These are phyloP conservation scores for Nannochloropsis oceanica DNA, from an alignment of 108 stramenopile species.

Conservation along the genomic window DNA sequence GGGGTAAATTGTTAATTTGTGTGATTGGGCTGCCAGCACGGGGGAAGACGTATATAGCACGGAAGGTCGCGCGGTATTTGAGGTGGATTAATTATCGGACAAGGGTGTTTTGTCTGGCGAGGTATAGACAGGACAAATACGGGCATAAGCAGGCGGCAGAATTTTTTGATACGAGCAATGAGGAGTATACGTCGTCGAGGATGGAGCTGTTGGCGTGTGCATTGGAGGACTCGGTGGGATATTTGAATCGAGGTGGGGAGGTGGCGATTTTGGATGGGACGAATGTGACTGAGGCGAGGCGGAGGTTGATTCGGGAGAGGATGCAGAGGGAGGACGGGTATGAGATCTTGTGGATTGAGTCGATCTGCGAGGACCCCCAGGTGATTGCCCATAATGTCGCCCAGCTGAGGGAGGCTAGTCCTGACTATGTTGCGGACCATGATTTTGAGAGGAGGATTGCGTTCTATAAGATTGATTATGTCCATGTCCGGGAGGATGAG, in stretches of 20 bases:
- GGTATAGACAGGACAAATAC: slow-evolving; percentile 23
- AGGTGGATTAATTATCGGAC: slow-evolving; percentile 39
- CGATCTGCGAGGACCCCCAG: slow-evolving; percentile 60
- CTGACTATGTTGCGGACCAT: not conserved
- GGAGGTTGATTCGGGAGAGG: slow-evolving; percentile 36
- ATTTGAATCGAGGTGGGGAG: slow-evolving; percentile 56
- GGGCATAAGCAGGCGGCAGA: slow-evolving; percentile 32
- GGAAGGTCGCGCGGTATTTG: slow-evolving; percentile 74
- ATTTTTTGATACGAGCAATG: slow-evolving; percentile 82
- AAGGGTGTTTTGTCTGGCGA: slow-evolving; percentile 59
- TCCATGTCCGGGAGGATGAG: slow-evolving; percentile 34
- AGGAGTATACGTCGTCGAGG: slow-evolving; percentile 45
- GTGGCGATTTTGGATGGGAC: slow-evolving; percentile 93
- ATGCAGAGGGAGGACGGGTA: slow-evolving; percentile 18
- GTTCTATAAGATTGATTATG: slow-evolving; percentile 67
- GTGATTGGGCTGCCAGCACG: slow-evolving; percentile 78
- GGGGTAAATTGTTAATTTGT: slow-evolving; percentile 51
- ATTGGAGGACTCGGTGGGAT: slow-evolving; percentile 63
- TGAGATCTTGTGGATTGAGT: slow-evolving; percentile 82
- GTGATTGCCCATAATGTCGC: slow-evolving; percentile 22
- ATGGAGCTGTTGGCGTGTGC: slow-evolving; percentile 63
- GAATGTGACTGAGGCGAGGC: slow-evolving; percentile 59
- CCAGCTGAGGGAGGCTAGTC: not conserved
- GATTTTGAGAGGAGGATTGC: not conserved
- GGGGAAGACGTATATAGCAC: slow-evolving; percentile 91